Evolutionary conservation across 2,329 filamentous ascomycete genomes (phyloP), one percentile per base, ranked within the genome.

Genomic region (Diaporthe sp.): DNA sequence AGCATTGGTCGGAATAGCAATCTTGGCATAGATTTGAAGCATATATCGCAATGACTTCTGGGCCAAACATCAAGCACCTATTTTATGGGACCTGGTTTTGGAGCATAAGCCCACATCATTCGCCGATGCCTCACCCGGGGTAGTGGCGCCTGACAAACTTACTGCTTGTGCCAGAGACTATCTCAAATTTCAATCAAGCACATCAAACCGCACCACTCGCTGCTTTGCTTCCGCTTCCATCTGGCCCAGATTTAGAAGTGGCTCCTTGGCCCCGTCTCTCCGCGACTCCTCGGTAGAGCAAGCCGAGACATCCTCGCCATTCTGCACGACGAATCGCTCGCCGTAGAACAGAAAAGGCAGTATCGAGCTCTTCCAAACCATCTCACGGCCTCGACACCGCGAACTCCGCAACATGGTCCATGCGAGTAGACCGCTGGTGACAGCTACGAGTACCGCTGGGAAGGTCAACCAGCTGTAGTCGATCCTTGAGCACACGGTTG

Each of bases 1-100:
- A 34, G 71, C 57, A 58, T 75, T 51, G 42, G 46, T 17, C 39
- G 58, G 46, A 37, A 34, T 58, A 34, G 37, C 37, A 53, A 46
- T 51, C 44, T 44, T 22, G 3, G 31, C n/a, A 22, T 69, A 68
- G 46, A 68, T 4, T 37, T 68, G 2, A 53, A 39, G 62, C 62
- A 19, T 68, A 0, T n/a, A 12, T 37, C 12, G 31, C 22, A 17
- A 17, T 31, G 31, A 1, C 4, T 1, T 31, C 31, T 31, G 31
- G n/a, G n/a, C n/a, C n/a, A n/a, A n/a, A n/a, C n/a, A n/a, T n/a
- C n/a, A n/a, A n/a, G n/a, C n/a, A n/a, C n/a, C n/a, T n/a, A n/a
- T n/a, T n/a, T n/a, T n/a, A n/a, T n/a, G n/a, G n/a, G n/a, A n/a
- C n/a, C n/a, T n/a, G n/a, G n/a, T n/a, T 31, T 31, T 31, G 31